Base-by-base conservation (phyloP, 768 basidiomycete genomes). In the Tulasnella calospora region DNA sequence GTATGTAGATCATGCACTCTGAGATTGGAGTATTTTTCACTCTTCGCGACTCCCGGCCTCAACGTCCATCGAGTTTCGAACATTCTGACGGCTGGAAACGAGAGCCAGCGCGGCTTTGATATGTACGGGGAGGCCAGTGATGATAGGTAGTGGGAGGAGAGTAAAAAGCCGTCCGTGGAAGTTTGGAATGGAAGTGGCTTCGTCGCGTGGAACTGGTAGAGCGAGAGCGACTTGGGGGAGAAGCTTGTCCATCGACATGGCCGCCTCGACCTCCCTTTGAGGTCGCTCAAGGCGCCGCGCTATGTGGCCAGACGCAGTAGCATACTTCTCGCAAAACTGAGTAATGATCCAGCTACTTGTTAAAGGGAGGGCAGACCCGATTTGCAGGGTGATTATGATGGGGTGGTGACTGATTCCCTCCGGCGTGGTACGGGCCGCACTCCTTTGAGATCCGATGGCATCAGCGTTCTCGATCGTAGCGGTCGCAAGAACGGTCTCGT, bases 51-150 rank as follows among this genome's bases (percentile, higher is more conserved):
- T 85, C 0, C 85, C 85, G 85, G 84, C 17, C 86, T 86, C 86
- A 8, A 81, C 83, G 76, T 88, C 88, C 13, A 83, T 83, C 13
- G 82, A 78, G 73, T 89, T 88, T 19, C 85, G 83, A 21, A 89
- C 81, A 72, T 87, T 84, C 76, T 89, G 87, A 17, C 89, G 81
- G 0, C 85, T 86, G 17, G 84, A 83, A 0, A 87, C 87, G 19
- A 89, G 81, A 0, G 88, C 86, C 78, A 89, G 88, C 2, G 86
- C 78, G 0, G 84, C 87, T 78, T 89, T 87, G 2, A 89, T 78
- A 78, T 89, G 88, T 8, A 84, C 83, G 0, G 86, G 85, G 74
- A 88, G 88, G 6, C 84, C 83, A 0, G 88, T 89, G 1, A 80
- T 78, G 35, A 89, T 82, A 0, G 89, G 88, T 7, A 89, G 82